Conservation (phyloP, 1,139 yeast genomes). For the Debaryomycetaceae sp. region DNA sequence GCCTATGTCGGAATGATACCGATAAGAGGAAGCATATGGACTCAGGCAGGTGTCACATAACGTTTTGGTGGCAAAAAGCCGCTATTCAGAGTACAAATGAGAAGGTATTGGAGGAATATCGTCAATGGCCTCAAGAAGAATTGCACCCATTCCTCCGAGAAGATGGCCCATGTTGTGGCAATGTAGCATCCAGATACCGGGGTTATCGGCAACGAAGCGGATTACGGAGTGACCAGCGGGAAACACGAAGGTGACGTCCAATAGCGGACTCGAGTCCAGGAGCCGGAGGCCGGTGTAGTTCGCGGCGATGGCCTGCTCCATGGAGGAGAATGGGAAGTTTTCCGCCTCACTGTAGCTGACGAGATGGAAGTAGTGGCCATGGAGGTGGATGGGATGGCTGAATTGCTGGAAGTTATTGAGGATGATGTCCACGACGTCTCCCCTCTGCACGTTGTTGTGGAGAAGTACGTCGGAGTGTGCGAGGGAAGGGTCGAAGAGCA, state of each 20-base stretch:
- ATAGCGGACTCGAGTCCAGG: conserved; percentile 18
- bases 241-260: conserved; percentile 24
- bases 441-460: conserved; percentile 15
- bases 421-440: conserved; percentile 27
- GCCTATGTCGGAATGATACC: no score
- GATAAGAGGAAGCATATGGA: no score
- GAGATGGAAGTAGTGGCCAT: conserved; percentile 30
- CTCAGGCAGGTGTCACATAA: no score
- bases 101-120: conserved; percentile 12
- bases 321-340: conserved; percentile 18
- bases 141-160: conserved; percentile 34
- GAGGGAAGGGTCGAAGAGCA: conserved; percentile 11
- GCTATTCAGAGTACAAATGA: not conserved
- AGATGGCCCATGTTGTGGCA: conserved; percentile 37
- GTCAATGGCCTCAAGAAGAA: conserved; percentile 22
- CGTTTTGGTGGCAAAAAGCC: no score
- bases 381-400: conserved; percentile 34
- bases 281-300: conserved; percentile 11
- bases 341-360: conserved; percentile 19
- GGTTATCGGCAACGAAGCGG: conserved; percentile 16
- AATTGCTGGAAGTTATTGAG: conserved; percentile 22
- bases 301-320: conserved; percentile 19
- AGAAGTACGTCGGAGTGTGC: conserved; percentile 4
- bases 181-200: conserved; percentile 25
- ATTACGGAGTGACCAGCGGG: conserved; percentile 27